Base-by-base conservation (phyloP, 2,329 filamentous ascomycete species). In the Aspergillus calidoustus region DNA sequence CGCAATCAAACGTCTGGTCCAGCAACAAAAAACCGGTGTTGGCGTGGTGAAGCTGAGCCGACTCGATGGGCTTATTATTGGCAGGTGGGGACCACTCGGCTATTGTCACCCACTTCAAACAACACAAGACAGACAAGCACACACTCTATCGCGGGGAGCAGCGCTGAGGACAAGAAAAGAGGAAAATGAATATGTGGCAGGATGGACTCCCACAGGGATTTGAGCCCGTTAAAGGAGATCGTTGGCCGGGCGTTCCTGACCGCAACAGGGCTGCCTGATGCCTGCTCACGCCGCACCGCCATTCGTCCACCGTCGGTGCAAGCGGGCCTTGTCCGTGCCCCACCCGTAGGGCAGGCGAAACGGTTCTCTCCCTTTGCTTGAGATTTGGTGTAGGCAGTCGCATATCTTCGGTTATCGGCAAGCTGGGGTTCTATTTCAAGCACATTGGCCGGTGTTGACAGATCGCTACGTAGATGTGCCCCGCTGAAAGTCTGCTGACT, bases 261-360 rank as follows among this genome's bases (percentile, higher is more conserved):
- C 43, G 38, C 38, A 22, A 64, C 63, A 62, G 60, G 63, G 63
- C 63, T 64, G 60, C 60, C 63, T 64, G 63, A 62, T 60, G 56
- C 52, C 53, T 61, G 28, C 38, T 31, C n/a, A 30, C 22, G 19
- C 38, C 41, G 54, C 48, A 25, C 17, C 25, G 9, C 38, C 23
- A 61, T 61, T 61, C 43, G 59, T 23, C 25, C 46, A 38, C 9
- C 22, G 9, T n/a, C 7, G 15, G 22, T 13, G 22, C 17, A 48
- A 43, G 25, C 54, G 54, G 54, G 59, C 31, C 52, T 9, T 15
- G 5, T 43, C 19, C 19, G 22, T 25, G 34, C 38, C 25, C 52
- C 54, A 56, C 54, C 30, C 22, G 23, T 60, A 60, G 57, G 52
- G 57, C 57, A 55, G 57, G 54, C 25, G 52, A 54, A 44, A 54